Conservation (phyloP, 1,284 basidiomycete species). For the Austroboletus sp. region DNA sequence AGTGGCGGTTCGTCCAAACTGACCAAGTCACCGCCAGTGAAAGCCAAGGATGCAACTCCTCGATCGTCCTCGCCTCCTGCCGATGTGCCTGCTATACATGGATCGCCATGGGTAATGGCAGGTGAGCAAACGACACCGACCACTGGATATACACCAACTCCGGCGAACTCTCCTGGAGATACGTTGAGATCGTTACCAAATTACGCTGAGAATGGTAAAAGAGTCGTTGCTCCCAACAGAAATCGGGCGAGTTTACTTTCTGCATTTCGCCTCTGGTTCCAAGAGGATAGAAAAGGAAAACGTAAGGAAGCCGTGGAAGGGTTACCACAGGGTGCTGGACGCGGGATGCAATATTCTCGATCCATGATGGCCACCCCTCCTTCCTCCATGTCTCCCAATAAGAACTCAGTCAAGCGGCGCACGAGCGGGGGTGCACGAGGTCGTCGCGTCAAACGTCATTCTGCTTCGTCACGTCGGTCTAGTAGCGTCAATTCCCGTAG, state of each 20-base stretch:
- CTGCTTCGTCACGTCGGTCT: conserved; percentile 66
- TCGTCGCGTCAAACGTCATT: conserved; percentile 55
- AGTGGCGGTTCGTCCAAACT: conserved; percentile 51
- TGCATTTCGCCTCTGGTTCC: conserved; percentile 72
- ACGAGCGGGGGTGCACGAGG: conserved; percentile 41
- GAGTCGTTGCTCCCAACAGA: conserved; percentile 35
- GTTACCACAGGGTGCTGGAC: conserved; percentile 27
- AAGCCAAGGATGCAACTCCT: conserved; percentile 43
- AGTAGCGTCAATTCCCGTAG: conserved; percentile 76
- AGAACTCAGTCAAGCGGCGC: conserved; percentile 43
- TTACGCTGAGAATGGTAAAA: conserved; percentile 37
- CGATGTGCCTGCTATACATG: conserved; percentile 41
- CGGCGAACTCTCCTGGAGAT: conserved; percentile 49
- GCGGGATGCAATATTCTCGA: conserved; percentile 24
- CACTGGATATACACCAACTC: conserved; percentile 37
- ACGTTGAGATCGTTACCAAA: conserved; percentile 52
- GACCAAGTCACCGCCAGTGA: conserved; percentile 62
- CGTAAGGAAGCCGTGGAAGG: conserved; percentile 43
- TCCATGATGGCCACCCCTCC: conserved; percentile 17
- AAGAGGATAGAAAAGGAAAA: conserved; percentile 74
- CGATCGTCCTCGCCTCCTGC: conserved; percentile 40
- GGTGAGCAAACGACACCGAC: conserved; percentile 40
- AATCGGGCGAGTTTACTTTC: conserved; percentile 66
- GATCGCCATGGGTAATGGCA: conserved; percentile 68
- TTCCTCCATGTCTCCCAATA: conserved; percentile 25